Base-by-base conservation (phyloP, 2,329 filamentous ascomycete species). In the Mycogone perniciosa region DNA sequence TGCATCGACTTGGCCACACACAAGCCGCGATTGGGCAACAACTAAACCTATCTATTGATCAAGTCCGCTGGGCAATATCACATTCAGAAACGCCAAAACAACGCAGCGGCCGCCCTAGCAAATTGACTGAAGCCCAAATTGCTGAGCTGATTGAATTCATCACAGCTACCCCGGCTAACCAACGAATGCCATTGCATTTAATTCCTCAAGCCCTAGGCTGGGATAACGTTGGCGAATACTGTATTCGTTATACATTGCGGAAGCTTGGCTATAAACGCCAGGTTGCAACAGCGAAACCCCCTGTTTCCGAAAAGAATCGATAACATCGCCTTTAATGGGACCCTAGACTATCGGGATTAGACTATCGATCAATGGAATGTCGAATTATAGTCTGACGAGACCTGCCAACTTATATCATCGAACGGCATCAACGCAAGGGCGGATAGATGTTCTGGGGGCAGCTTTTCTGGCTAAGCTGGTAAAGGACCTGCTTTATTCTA, bases 171-270 rank as follows among this genome's bases (percentile, higher is more conserved):
- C 39, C 38, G 30, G 48, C 38, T 29, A 44, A 50, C 27, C 39
- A 45, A 30, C 30, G 13, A 11, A 45, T 50, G 48, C 48, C 48
- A 4, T 50, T 33, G n/a, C 39, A 35, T 42, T 44, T 40, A 37
- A 50, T 50, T 11, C 34, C 41, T 8, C 41, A 45, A 40, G 48
- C 42, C 6, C 34, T 50, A 1, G 48, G 48, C 30, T 50, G 48
- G 41, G 34, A 50, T 7, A 42, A 9, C 34, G n/a, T 50, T 34
- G 48, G 42, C 34, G 47, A 51, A 31, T 51, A 51, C 13, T 47
- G 44, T n/a, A 51, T 51, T 38, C 27, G 49, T 27, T 43, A 51
- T 27, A 37, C 45, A 20, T 27, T 47, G 30, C 49, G 37, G 26
- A 51, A 47, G 20, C 33, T 42, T 35, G 42, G 41, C 20, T 44